These are phyloP conservation scores for Larix kaempferi DNA, from an alignment of 75 land plant species.

Conservation along the genomic window DNA sequence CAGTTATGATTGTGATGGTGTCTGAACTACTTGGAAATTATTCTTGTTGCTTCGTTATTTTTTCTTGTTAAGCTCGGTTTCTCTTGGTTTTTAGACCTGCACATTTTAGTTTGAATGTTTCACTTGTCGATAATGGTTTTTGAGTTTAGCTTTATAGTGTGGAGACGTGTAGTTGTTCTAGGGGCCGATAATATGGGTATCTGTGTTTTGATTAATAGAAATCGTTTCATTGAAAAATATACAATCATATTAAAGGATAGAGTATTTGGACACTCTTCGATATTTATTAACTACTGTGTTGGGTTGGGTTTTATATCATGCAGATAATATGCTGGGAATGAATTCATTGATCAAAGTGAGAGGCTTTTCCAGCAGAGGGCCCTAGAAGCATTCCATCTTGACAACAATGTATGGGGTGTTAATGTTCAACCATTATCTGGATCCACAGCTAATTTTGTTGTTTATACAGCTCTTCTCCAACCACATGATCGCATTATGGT, in stretches of 20 bases:
- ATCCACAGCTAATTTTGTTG: constrained; percentile 93
- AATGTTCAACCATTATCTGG: constrained; percentile 96
- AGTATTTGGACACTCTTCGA: background rate
- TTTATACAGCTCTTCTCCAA: constrained; percentile 81
- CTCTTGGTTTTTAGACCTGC: background rate
- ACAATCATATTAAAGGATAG: too few relatives aligned
- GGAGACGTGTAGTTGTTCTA: background rate
- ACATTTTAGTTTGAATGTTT: background rate
- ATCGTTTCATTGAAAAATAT: background rate
- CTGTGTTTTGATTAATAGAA: background rate
- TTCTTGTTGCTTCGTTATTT: background rate
- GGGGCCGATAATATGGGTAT: background rate
- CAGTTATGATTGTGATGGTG: background rate
- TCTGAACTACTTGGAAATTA: background rate
- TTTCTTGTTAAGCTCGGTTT: background rate
- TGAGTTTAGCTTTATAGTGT: background rate
- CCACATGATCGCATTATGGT: constrained; percentile 99
- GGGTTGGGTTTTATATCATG: background rate
- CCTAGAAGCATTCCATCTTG: constrained; percentile 73
- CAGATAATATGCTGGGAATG: constrained; percentile 97
- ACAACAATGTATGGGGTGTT: constrained; percentile 78
- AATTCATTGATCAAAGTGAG: constrained; percentile 83
- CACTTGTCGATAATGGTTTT: background rate
- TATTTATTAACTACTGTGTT: background rate
- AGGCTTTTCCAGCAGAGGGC: constrained; percentile 80